Conservation (phyloP, 768 basidiomycete species). For the Cystobasidium tubakii region DNA sequence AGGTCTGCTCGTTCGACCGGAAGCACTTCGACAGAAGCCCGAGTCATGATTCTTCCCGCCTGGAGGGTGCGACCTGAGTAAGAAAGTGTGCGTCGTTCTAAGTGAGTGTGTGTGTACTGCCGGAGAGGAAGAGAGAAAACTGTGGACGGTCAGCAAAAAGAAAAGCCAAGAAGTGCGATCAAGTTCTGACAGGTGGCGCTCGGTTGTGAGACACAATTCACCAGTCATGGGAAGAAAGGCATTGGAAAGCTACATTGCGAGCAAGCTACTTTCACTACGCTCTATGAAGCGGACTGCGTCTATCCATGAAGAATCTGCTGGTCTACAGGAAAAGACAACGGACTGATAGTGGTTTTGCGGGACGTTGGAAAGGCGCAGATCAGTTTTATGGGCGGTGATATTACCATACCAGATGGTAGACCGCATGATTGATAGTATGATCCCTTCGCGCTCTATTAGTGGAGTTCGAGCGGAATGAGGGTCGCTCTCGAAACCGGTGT, state of each 20-base stretch:
- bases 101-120: neutral
- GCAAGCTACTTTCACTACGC: neutral
- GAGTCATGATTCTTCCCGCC: neutral
- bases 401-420: neutral
- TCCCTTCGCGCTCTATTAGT: neutral
- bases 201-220: too few relatives aligned
- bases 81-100: neutral
- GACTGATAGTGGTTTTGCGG: too few relatives aligned
- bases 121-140: neutral
- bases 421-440: neutral
- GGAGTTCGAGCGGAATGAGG: constrained; percentile 9
- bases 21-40: neutral
- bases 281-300: too few relatives aligned
- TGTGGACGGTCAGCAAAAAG: neutral
- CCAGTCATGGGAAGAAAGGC: neutral
- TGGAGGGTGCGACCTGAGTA: neutral
- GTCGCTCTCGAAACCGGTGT: constrained; percentile 18
- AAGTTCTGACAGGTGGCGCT: neutral
- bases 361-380: too few relatives aligned
- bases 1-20: constrained; percentile 10
- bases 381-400: too few relatives aligned
- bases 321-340: too few relatives aligned
- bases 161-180: neutral
- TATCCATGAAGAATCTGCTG: too few relatives aligned
- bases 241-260: neutral